Percentiles rank a stretch among this genome's conserved stretches.
These are phyloP conservation scores for Dactylellina sp. DNA, from an alignment of 2,329 filamentous ascomycete genomes.

Conservation along the genomic window DNA sequence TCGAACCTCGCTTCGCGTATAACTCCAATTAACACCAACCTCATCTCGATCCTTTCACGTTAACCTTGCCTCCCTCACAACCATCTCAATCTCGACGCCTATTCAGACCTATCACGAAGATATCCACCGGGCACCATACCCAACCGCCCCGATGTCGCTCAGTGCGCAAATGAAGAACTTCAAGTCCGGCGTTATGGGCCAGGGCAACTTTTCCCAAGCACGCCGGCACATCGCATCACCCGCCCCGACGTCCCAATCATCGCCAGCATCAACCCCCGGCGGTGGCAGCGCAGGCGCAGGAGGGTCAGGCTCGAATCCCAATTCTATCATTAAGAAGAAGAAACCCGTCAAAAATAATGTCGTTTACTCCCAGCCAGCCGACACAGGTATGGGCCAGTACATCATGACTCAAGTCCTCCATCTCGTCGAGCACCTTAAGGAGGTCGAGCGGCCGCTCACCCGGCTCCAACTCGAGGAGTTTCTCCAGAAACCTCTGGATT, in stretches of 20 bases:
- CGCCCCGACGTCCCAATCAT: slow-evolving; percentile 35
- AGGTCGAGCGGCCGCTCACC: slow-evolving; percentile 69
- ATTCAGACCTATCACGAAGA: no score
- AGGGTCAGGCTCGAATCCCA: slow-evolving; percentile 7
- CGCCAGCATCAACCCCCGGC: slow-evolving; percentile 46
- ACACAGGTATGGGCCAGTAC: slow-evolving; percentile 77
- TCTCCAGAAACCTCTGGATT: slow-evolving; percentile 80
- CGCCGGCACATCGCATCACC: slow-evolving; percentile 53
- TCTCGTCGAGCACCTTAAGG: slow-evolving; percentile 83
- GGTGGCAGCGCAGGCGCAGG: slow-evolving; percentile 25
- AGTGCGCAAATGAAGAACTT: slow-evolving; percentile 50
- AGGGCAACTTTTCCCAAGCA: slow-evolving; percentile 53
- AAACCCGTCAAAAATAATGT: slow-evolving; percentile 60
- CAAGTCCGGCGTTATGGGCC: slow-evolving; percentile 48
- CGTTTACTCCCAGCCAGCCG: slow-evolving; percentile 80
- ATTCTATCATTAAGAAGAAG: slow-evolving; percentile 37
- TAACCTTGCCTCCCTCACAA: not conserved
- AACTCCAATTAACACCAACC: slow-evolving; percentile 15
- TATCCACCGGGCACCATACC: no score
- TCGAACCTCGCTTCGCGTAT: slow-evolving; percentile 11
- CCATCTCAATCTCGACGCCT: not conserved
- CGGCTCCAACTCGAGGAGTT: slow-evolving; percentile 74
- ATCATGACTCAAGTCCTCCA: slow-evolving; percentile 89
- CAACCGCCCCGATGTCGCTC: slow-evolving; percentile 38
- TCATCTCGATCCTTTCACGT: slow-evolving; percentile 1